Percentiles rank a stretch among this genome's conserved stretches.
Evolutionary conservation across 2,329 filamentous ascomycete genomes (phyloP).

Genomic region (Fusarium luffae): DNA sequence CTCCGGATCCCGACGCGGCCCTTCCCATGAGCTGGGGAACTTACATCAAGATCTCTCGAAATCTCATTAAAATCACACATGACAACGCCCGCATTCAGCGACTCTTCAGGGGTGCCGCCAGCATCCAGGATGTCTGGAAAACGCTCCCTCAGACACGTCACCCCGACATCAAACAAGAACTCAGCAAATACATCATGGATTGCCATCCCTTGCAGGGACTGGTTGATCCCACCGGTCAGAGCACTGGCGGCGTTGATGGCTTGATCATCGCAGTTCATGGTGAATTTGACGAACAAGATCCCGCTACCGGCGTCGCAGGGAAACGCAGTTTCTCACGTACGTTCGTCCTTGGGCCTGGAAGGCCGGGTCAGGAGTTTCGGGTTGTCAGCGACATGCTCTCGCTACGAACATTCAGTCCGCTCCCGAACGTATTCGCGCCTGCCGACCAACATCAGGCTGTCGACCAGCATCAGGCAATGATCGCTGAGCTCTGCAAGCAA

Average conservation of each 20-base stretch:
- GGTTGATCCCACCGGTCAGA: slow-evolving; percentile 74
- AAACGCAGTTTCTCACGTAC: slow-evolving; percentile 85
- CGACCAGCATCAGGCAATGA: slow-evolving; percentile 72
- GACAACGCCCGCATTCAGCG: slow-evolving; percentile 71
- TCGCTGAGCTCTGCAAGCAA: slow-evolving; percentile 78
- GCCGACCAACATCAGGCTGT: slow-evolving; percentile 66
- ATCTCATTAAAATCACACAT: slow-evolving; percentile 76
- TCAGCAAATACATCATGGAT: slow-evolving; percentile 83
- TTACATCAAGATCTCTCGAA: slow-evolving; percentile 83
- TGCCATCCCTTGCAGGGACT: slow-evolving; percentile 79
- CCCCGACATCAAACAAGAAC: slow-evolving; percentile 73
- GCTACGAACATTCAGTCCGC: slow-evolving; percentile 71
- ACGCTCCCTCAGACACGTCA: slow-evolving; percentile 79
- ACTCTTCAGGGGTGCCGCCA: slow-evolving; percentile 70
- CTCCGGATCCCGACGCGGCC: slow-evolving; percentile 58
- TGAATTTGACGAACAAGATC: slow-evolving; percentile 81
- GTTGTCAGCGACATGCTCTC: slow-evolving; percentile 84
- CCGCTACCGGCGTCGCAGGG: slow-evolving; percentile 64
- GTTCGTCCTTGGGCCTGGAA: slow-evolving; percentile 81
- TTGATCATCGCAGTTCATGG: slow-evolving; percentile 84
- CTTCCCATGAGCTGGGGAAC: slow-evolving; percentile 71
- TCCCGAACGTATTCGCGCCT: slow-evolving; percentile 57
- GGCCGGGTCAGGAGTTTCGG: slow-evolving; percentile 71
- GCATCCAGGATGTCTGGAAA: slow-evolving; percentile 76
- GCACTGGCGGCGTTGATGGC: slow-evolving; percentile 75